A percentile compares a stretch with the other conserved stretches of the same genome.
Evolutionary conservation across 768 basidiomycete genomes (phyloP).

Genomic region (Holtermannia corniformis): DNA sequence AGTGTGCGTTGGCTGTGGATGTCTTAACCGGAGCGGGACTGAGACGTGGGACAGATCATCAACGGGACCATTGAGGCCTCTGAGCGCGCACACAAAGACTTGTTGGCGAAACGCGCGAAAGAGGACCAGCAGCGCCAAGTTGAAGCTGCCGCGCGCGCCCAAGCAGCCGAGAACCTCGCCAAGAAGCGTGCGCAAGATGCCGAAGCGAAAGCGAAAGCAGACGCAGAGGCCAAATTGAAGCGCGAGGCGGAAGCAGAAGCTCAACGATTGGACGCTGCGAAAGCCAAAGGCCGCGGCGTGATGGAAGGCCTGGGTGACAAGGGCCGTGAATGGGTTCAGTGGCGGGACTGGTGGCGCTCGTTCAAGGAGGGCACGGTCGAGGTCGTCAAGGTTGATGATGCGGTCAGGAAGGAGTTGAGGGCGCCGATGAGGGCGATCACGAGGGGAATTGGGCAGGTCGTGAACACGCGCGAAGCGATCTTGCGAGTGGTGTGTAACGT

Average conservation of each 20-base stretch:
- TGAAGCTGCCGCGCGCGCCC: constrained; percentile 42
- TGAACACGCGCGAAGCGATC: constrained; percentile 29
- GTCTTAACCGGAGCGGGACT: background rate
- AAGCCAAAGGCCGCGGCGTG: constrained; percentile 7
- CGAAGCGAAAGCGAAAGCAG: constrained; percentile 35
- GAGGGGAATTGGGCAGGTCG: constrained; percentile 35
- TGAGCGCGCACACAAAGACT: constrained; percentile 48
- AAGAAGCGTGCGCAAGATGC: constrained; percentile 47
- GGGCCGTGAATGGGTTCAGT: constrained; percentile 22
- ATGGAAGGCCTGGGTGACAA: constrained; percentile 14
- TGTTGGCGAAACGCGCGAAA: constrained; percentile 43
- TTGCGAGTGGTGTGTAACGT: constrained; percentile 24
- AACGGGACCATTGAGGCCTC: constrained; percentile 56
- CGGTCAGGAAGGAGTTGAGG: constrained; percentile 16
- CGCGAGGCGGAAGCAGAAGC: constrained; percentile 2
- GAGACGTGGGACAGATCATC: constrained; percentile 43
- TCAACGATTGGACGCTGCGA: constrained; percentile 1
- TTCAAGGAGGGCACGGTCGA: constrained; percentile 41
- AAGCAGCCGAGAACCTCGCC: constrained; percentile 37
- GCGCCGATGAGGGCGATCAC: constrained; percentile 32
- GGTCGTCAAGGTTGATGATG: constrained; percentile 53
- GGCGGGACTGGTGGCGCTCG: constrained; percentile 30
- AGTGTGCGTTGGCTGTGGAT: constrained; percentile 6
- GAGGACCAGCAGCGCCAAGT: constrained; percentile 43
- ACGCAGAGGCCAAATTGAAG: constrained; percentile 11